These are phyloP conservation scores for Marsdenia floribunda DNA, from an alignment of 257 asterid species.

Conservation along the genomic window DNA sequence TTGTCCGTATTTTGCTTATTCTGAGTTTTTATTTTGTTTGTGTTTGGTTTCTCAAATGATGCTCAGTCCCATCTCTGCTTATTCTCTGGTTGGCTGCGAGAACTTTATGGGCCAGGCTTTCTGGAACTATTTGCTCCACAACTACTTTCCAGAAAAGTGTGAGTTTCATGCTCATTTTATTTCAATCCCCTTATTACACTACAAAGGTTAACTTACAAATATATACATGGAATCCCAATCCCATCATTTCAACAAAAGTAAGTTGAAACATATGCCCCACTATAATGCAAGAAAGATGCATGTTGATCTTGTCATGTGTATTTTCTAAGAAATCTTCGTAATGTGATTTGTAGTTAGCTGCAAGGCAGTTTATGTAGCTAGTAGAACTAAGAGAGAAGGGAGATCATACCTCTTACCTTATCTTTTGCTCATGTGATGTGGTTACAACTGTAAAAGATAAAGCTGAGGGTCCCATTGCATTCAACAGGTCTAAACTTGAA, in stretches of 20 bases:
- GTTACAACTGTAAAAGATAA: background rate
- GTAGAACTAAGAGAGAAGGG: background rate
- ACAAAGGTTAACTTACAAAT: background rate
- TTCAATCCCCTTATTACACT: background rate
- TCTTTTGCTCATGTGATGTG: background rate
- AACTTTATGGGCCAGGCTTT: slow-evolving; percentile 83
- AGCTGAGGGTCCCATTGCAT: background rate
- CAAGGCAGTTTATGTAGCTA: background rate
- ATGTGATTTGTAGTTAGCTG: background rate
- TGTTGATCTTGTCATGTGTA: background rate
- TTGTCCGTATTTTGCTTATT: background rate
- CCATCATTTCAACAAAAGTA: background rate
- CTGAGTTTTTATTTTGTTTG: background rate
- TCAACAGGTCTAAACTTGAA: no score
- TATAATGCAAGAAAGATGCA: background rate
- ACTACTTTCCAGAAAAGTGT: slow-evolving; percentile 85
- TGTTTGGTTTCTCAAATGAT: slow-evolving; percentile 18
- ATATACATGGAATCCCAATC: background rate
- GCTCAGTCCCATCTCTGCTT: slow-evolving; percentile 66
- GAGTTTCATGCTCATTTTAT: slow-evolving; percentile 32
- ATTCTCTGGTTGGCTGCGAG: slow-evolving; percentile 88
- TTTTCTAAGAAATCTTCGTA: background rate
- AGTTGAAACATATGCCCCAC: background rate
- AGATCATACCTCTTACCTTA: background rate
- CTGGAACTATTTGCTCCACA: slow-evolving; percentile 80